Evolutionary conservation across 768 basidiomycete species (phyloP).

Genomic region (Naganishia kalamii): DNA sequence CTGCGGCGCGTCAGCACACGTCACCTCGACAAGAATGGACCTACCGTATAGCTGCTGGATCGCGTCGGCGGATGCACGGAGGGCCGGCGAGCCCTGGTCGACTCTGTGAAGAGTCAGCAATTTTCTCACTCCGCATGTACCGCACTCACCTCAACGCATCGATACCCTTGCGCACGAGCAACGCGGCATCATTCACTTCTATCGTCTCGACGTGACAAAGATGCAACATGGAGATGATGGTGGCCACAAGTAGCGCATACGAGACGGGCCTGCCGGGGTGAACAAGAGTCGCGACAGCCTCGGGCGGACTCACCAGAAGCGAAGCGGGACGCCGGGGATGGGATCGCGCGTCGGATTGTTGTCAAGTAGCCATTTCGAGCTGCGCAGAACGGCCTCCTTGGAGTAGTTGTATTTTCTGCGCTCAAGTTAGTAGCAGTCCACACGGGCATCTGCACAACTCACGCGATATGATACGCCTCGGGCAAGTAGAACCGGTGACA

Average conservation of each 20-base stretch:
- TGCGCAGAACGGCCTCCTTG: conserved; percentile 6
- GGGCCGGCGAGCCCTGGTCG: not conserved
- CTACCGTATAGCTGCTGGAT: conserved; percentile 9
- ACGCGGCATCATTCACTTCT: conserved; percentile 6
- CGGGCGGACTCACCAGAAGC: not conserved
- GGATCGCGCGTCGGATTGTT: conserved; percentile 1
- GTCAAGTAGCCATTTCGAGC: not conserved
- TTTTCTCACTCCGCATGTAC: not conserved
- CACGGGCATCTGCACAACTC: not conserved
- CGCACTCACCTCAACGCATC: not conserved
- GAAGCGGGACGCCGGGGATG: not conserved
- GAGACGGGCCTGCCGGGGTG: conserved; percentile 10
- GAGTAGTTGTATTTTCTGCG: conserved; percentile 12
- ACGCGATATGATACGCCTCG: conserved; percentile 11
- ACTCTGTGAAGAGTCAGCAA: not conserved
- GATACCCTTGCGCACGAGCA: conserved; percentile 1
- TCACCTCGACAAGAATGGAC: not conserved
- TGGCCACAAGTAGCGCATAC: not conserved
- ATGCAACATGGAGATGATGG: conserved; percentile 7
- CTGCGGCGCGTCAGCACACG: not conserved
- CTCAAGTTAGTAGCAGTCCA: not conserved
- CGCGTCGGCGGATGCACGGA: not conserved
- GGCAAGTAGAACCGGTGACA: conserved; percentile 18
- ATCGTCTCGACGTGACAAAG: not conserved
- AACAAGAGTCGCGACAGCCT: too few relatives aligned